These are phyloP conservation scores for Fusarium sp. DNA, from an alignment of 2,329 filamentous ascomycete species.

Conservation along the genomic window DNA sequence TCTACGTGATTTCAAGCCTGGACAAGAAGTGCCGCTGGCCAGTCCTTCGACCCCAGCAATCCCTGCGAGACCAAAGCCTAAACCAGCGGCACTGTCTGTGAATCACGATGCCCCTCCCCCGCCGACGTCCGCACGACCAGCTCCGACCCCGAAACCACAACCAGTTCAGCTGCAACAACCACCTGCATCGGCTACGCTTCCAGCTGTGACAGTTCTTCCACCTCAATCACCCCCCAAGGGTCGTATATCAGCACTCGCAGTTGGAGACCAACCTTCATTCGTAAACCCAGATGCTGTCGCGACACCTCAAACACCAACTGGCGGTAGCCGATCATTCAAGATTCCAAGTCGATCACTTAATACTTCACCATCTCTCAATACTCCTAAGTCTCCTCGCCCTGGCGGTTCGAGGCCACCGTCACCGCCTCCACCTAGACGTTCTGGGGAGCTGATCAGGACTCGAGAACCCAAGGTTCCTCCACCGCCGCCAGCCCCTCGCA, in stretches of 20 bases:
- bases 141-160: conserved; percentile 39
- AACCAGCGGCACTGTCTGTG: conserved; percentile 33
- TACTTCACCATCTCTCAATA: conserved; percentile 54
- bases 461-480: conserved; percentile 56
- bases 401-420: conserved; percentile 66
- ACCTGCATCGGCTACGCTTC: conserved; percentile 56
- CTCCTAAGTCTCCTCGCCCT: conserved; percentile 58
- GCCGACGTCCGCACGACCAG: conserved; percentile 41
- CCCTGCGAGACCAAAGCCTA: conserved; percentile 47
- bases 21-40: conserved; percentile 48
- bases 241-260: conserved; percentile 47
- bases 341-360: conserved; percentile 67
- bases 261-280: conserved; percentile 57
- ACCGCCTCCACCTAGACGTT: conserved; percentile 71
- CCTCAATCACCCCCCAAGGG: conserved; percentile 74
- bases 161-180: conserved; percentile 34
- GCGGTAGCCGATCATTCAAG: conserved; percentile 59
- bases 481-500: conserved; percentile 82
- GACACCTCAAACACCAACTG: conserved; percentile 53
- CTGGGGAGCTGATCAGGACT: conserved; percentile 66
- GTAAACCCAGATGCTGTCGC: conserved; percentile 60
- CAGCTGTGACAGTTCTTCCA: conserved; percentile 75
- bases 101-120: conserved; percentile 40
- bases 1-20: conserved; percentile 54
- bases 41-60: conserved; percentile 48